Evolutionary conservation across 2,329 filamentous ascomycete genomes (phyloP), one percentile per base, ranked within the genome.

Genomic region (Amylocarpus encephaloides): DNA sequence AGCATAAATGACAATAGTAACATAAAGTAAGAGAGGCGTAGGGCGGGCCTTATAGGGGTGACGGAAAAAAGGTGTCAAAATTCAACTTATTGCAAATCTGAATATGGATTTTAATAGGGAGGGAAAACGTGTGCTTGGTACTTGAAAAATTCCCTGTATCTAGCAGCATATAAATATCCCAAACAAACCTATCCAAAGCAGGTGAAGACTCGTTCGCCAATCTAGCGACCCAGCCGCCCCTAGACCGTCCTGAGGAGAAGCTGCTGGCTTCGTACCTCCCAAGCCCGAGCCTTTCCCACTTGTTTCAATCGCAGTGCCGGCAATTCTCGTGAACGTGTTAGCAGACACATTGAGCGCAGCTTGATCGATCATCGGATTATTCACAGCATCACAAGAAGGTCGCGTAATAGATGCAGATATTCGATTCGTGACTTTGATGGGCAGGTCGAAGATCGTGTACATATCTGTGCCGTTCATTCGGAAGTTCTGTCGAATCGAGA

Each of bases 401-500:
- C 74, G 70, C 51, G 66, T 59, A 18, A 65, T 65, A 16, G 62
- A 60, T 30, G 67, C 63, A 7, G 70, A 63, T 55, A 88, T 86
- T 35, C 70, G 72, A 64, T 88, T 88, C 5, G 82, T 85, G 34
- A 87, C 77, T 2, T 75, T 73, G 57, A 88, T 83, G 15, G 84
- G 84, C 11, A 87, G 68, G 57, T 88, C 81, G 59, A 86, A 86
- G 48, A 88, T 77, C 7, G 83, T 86, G 65, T 87, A 87, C 59
- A 79, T 74, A 42, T 84, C 73, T 1, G 74, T 72, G 11, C 72
- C 75, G 62, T 87, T 85, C 49, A 86, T 71, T 11, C 80, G 75
- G 64, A 85, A 88, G 59, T 76, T 82, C 61, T 88, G 83, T 49
- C 83, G 82, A 59, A 88, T 85, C 5, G 82, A 85, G 60, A 88